Conservation (phyloP, 1,284 basidiomycete genomes). For the Sanghuangporus baumii region DNA sequence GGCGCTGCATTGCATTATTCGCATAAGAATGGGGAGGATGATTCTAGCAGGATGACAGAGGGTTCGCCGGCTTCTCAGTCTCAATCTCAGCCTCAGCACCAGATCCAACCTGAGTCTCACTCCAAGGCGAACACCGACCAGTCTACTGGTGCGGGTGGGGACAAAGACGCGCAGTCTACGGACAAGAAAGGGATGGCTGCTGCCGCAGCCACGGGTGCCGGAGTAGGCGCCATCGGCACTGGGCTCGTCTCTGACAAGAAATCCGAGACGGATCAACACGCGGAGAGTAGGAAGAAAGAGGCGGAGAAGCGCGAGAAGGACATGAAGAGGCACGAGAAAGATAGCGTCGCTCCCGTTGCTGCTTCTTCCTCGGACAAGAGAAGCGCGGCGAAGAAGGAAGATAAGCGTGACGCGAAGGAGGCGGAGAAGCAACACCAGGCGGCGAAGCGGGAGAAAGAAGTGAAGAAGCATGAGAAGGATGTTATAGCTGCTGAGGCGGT, state of each 20-base stretch:
- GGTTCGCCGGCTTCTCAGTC: too few relatives aligned
- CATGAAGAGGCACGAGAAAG: neutral
- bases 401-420: neutral
- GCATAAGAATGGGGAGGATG: too few relatives aligned
- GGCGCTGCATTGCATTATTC: neutral
- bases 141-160: too few relatives aligned
- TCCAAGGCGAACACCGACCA: neutral
- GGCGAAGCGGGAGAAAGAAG: neutral
- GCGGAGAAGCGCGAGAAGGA: neutral
- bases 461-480: neutral
- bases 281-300: neutral
- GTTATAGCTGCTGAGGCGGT: neutral
- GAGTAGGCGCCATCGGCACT: neutral
- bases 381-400: neutral
- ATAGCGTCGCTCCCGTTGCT: neutral
- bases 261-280: too few relatives aligned
- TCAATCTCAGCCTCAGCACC: too few relatives aligned
- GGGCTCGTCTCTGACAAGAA: neutral
- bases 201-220: neutral
- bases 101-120: neutral
- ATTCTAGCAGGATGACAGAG: too few relatives aligned
- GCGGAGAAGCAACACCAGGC: neutral
- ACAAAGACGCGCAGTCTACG: neutral
- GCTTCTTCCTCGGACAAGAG: neutral
- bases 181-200: neutral